Conservation (phyloP, 345 rosid genomes). For the Brassica juncea region DNA sequence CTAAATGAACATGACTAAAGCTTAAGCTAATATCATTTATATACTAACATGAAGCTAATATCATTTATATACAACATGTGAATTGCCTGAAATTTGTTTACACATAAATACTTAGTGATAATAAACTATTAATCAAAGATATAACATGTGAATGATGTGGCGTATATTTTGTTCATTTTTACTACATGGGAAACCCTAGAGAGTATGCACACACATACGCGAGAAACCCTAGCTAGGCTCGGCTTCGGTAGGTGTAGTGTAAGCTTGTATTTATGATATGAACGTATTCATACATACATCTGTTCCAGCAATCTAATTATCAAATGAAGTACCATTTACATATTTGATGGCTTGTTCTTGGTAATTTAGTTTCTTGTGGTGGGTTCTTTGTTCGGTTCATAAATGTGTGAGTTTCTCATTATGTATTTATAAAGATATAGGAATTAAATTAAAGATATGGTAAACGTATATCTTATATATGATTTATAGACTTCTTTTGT, state of each 20-base stretch:
- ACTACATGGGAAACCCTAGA: constrained; percentile 27
- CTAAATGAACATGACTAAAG: neutral
- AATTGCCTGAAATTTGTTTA: neutral
- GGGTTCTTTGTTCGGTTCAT: neutral
- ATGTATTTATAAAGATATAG: neutral
- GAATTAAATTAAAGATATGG: neutral
- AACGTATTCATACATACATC: neutral
- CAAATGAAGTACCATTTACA: neutral
- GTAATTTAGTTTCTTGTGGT: neutral
- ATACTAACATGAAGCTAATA: neutral
- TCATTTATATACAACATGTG: neutral
- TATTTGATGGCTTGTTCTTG: neutral
- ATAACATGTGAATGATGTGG: neutral
- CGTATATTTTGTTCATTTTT: neutral
- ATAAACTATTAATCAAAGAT: neutral
- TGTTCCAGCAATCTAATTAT: neutral
- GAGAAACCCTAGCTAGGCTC: constrained; percentile 21
- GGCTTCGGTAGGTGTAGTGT: neutral
- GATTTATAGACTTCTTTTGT: neutral
- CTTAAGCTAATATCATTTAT: neutral
- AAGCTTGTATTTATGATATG: neutral
- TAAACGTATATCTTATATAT: neutral
- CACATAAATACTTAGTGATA: neutral
- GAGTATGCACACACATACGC: neutral
- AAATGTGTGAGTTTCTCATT: neutral